A percentile compares a stretch with the other conserved stretches of the same genome.
phyloP scores from a whole-genome alignment of 139 green algal species.

The Auxenochlorella pyrenoidosa region DNA sequence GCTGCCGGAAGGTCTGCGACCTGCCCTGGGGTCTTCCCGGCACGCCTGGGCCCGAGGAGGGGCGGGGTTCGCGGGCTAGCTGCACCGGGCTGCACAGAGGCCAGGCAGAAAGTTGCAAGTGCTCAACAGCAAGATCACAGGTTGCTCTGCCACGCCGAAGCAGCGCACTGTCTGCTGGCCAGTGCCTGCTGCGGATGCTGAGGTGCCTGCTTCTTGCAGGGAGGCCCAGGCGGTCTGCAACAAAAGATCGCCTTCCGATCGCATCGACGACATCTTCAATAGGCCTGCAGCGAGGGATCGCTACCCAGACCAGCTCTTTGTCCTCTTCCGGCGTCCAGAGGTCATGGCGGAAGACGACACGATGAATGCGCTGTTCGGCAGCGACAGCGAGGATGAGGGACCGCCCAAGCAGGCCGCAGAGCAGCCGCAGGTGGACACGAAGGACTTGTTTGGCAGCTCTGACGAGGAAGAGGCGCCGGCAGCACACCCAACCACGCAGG shows the following conservation, averaged over 20 bases:
- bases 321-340: too few relatives aligned
- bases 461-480: constrained; percentile 13
- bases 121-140: too few relatives aligned
- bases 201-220: too few relatives aligned
- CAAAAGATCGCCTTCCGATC: too few relatives aligned
- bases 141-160: too few relatives aligned
- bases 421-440: constrained; percentile 21
- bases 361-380: constrained; percentile 60
- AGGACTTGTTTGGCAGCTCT: constrained; percentile 51
- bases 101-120: too few relatives aligned
- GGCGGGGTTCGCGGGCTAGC: background rate
- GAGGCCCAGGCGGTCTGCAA: too few relatives aligned
- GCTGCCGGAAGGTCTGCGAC: background rate
- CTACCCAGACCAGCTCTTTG: too few relatives aligned
- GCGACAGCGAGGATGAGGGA: constrained; percentile 41
- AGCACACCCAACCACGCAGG: background rate
- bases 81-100: background rate
- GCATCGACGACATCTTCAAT: too few relatives aligned
- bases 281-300: too few relatives aligned
- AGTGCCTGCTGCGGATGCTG: too few relatives aligned
- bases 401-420: background rate
- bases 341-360: constrained; percentile 38
- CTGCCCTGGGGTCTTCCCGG: background rate
- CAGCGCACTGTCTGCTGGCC: too few relatives aligned
- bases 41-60: background rate